Evolutionary conservation across 164 flowering plant species (phyloP).

Genomic region (Vitis rotundifolia): DNA sequence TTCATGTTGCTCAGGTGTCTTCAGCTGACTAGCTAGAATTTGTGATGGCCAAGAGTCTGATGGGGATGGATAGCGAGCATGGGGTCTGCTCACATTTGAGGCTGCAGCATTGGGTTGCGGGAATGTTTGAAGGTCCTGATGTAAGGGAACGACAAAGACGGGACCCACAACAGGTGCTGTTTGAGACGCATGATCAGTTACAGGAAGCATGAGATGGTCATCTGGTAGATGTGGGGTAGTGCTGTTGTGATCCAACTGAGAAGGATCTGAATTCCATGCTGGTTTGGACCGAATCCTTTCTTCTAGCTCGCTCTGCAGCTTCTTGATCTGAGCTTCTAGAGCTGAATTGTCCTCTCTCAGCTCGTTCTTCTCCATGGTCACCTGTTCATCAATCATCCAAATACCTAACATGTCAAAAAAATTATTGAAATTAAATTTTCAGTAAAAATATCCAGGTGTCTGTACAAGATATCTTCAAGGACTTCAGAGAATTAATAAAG

Average conservation of each 20-base stretch:
- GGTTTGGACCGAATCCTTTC: constrained; percentile 24
- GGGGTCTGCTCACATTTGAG: constrained; percentile 50
- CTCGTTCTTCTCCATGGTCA: constrained; percentile 52
- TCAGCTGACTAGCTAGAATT: constrained; percentile 28
- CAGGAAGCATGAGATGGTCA: constrained; percentile 18
- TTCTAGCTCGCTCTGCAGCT: constrained; percentile 37
- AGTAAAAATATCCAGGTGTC: not conserved
- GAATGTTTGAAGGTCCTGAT: constrained; percentile 27
- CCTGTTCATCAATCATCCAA: constrained; percentile 30
- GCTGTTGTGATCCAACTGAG: constrained; percentile 15
- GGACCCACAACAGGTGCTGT: constrained; percentile 32
- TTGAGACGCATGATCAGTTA: constrained; percentile 20
- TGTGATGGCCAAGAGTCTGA: constrained; percentile 60
- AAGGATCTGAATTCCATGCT: constrained; percentile 25
- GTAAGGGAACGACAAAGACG: constrained; percentile 40
- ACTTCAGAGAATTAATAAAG: too few species aligned
- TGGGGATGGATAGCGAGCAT: constrained; percentile 55
- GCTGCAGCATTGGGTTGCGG: constrained; percentile 17
- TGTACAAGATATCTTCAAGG: too few species aligned
- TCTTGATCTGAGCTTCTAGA: constrained; percentile 46
- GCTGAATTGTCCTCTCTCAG: constrained; percentile 49
- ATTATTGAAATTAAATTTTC: not conserved
- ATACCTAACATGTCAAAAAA: constrained; percentile 2
- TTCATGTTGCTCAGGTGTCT: constrained; percentile 2
- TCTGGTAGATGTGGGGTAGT: constrained; percentile 11